Evolutionary conservation across 495 filamentous ascomycete genomes (phyloP), one percentile per base, ranked within the genome.

Genomic region (Chaetomium fimeti): DNA sequence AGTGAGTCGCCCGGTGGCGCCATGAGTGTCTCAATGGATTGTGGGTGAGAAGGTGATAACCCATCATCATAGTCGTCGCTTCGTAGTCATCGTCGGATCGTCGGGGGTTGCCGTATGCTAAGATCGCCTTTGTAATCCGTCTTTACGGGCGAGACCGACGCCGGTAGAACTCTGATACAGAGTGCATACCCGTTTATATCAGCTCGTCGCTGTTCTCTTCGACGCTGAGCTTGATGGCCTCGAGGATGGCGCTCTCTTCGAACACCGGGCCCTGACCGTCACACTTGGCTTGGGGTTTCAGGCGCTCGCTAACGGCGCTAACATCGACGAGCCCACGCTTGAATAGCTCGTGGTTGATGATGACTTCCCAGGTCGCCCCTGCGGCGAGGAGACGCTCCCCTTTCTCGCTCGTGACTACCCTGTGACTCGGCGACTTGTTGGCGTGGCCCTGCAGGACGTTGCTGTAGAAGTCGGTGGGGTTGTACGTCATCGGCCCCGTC

Each of bases 231-330:
- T 91, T 85, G 69, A 98, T 93, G 20, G 89, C 91, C 67, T 81
- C 76, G 47, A 86, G 74, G 20, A 97, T 86, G 49, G 85, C 84
- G 8, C 83, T 76, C 75, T 96, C 93, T 64, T 89, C 88, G 73
- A 96, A 97, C 20, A 92, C 92, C 5, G 93, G 93, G 0, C 93
- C 93, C 69, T 89, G 87, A 8, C 93, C 93, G 80, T 97, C 88
- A 71, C 93, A 97, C 74, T 89, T 87, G n/a, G 91, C 90, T 70
- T 83, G 77, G 2, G 79, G 81, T 79, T 91, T 91, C 45, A 98
- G 73, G 25, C 86, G 77, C 66, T 92, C 88, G 66, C 85, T 88
- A 45, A 98, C 88, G 69, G 87, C 82, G 47, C 79, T 88, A 47
- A 98, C 85, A 75, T 98, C 91, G 22, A 97, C 89, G n/a, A 89